Conservation (phyloP, 1,284 basidiomycete genomes). For the Ceratobasidium sp. region DNA sequence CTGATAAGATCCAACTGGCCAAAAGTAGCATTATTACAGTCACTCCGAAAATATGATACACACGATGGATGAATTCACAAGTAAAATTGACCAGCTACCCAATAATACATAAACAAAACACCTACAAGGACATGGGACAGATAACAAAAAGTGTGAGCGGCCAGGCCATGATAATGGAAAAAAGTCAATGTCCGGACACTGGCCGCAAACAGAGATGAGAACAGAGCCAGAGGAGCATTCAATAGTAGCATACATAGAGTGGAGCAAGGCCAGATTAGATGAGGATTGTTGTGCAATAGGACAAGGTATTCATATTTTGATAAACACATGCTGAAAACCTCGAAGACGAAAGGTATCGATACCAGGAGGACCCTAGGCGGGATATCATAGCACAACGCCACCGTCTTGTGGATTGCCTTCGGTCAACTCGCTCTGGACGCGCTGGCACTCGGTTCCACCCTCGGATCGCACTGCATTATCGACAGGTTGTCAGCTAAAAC, state of each 20-base stretch:
- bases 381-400: constrained; percentile 16
- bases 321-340: neutral
- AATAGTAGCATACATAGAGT: constrained; percentile 16
- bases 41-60: neutral
- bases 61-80: constrained; percentile 4
- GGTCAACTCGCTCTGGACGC: constrained; percentile 37
- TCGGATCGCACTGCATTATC: constrained; percentile 59
- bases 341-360: constrained; percentile 1
- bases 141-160: neutral
- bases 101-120: constrained; percentile 14
- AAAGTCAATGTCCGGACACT: constrained; percentile 11
- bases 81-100: neutral
- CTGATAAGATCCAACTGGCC: constrained; percentile 13
- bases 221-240: constrained; percentile 3
- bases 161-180: neutral
- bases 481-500: constrained; percentile 21
- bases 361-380: neutral
- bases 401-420: neutral
- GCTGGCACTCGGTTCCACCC: constrained; percentile 61
- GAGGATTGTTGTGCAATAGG: neutral
- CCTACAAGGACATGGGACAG: constrained; percentile 31
- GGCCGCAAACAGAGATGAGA: neutral
- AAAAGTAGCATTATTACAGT: neutral
- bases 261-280: constrained; percentile 13
- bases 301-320: constrained; percentile 27